These are phyloP conservation scores for Lactarius sanguifluus DNA, from an alignment of 768 basidiomycete genomes.

Conservation along the genomic window DNA sequence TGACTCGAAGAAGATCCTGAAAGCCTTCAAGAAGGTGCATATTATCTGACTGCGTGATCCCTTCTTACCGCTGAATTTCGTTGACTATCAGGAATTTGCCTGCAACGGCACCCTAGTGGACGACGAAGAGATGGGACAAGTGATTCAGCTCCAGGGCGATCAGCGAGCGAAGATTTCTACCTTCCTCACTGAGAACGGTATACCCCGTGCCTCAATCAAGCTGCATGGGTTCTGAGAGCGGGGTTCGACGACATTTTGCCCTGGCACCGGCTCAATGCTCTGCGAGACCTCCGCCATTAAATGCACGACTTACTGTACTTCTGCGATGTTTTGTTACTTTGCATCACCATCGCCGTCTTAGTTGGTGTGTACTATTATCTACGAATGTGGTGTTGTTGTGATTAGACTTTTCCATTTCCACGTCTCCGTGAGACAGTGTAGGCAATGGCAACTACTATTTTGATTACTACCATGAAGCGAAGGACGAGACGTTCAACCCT, in stretches of 20 bases:
- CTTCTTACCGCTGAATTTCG: conserved; percentile 20
- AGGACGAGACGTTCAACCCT: neutral
- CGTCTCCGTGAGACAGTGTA: conserved; percentile 7
- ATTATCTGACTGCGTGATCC: neutral
- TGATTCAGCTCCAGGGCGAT: conserved; percentile 98
- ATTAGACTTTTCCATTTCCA: conserved; percentile 17
- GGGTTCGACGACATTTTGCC: conserved; percentile 15
- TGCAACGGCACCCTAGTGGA: conserved; percentile 98
- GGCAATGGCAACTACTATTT: neutral
- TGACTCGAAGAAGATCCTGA: conserved; percentile 96
- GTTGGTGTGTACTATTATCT: conserved; percentile 25
- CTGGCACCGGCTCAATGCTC: conserved; percentile 17
- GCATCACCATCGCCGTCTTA: conserved; percentile 8
- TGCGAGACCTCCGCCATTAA: conserved; percentile 14
- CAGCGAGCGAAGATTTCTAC: conserved; percentile 87
- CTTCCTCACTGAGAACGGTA: conserved; percentile 83
- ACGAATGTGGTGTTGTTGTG: conserved; percentile 21
- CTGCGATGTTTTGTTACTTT: conserved; percentile 24
- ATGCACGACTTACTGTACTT: conserved; percentile 25
- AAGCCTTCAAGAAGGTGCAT: conserved; percentile 95
- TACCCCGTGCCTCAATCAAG: conserved; percentile 77
- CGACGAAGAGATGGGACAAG: conserved; percentile 93
- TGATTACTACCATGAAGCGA: neutral
- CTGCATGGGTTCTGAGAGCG: conserved; percentile 76
- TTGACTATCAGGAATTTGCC: conserved; percentile 76